A percentile compares a stretch with the other conserved stretches of the same genome.
Conservation (phyloP, 2,329 filamentous ascomycete species). For the Onygena corvina region DNA sequence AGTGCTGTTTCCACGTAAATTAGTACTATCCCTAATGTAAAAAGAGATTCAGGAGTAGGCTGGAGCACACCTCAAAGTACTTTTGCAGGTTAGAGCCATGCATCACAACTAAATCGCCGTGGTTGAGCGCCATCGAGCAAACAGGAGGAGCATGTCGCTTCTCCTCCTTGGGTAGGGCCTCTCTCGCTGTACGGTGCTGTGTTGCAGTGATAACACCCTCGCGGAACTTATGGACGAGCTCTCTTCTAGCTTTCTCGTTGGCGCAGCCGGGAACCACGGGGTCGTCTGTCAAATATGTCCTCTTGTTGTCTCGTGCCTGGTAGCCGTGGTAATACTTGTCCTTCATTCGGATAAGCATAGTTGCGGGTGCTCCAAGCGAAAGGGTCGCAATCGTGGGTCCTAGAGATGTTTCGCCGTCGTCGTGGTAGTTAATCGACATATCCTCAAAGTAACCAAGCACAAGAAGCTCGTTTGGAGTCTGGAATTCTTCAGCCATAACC, state of each 20-base stretch:
- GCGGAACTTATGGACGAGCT: slow-evolving; percentile 18
- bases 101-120: slow-evolving; percentile 50
- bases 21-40: neutral
- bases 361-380: slow-evolving; percentile 41
- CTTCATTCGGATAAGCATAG: slow-evolving; percentile 47
- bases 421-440: slow-evolving; percentile 47
- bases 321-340: slow-evolving; percentile 33
- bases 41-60: neutral
- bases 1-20: slow-evolving; percentile 25
- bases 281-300: slow-evolving; percentile 16
- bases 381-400: slow-evolving; percentile 46
- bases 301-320: slow-evolving; percentile 10
- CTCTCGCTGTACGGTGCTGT: slow-evolving; percentile 19
- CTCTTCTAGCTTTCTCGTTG: slow-evolving; percentile 18
- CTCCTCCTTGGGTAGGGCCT: slow-evolving; percentile 22
- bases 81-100: slow-evolving; percentile 43
- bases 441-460: slow-evolving; percentile 44
- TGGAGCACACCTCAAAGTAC: slow-evolving; percentile 38
- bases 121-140: slow-evolving; percentile 39
- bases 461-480: slow-evolving; percentile 45
- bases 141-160: slow-evolving; percentile 21
- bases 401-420: slow-evolving; percentile 46
- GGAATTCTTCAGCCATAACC: slow-evolving; percentile 21
- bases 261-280: slow-evolving; percentile 25
- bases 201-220: slow-evolving; percentile 15